A percentile compares a stretch with the other conserved stretches of the same genome.
phyloP scores from a whole-genome alignment of 1,284 basidiomycete genomes.

The Cystobasidium slooffiae region DNA sequence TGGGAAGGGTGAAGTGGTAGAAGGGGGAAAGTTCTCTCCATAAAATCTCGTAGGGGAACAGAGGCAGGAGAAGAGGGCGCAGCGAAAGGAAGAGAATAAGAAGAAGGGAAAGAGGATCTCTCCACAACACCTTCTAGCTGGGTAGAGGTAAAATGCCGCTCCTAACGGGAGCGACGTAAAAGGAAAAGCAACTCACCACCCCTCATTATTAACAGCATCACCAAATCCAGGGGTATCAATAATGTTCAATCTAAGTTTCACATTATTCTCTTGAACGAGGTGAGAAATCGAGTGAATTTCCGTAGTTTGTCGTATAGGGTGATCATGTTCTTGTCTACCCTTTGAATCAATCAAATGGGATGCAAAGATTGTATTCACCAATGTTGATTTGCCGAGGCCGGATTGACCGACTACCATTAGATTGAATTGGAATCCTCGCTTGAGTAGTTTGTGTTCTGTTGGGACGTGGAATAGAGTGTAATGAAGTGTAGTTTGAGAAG shows the following conservation, averaged over 20 bases:
- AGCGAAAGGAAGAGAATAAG: too few species aligned
- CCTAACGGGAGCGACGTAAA: background rate
- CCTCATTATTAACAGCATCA: conserved; percentile 98
- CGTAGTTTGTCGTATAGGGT: conserved; percentile 88
- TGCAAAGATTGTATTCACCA: conserved; percentile 99
- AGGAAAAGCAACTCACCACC: conserved; percentile 68
- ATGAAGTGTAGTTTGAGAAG: background rate
- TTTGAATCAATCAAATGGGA: conserved; percentile 97
- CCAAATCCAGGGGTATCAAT: conserved; percentile 99
- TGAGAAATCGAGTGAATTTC: conserved; percentile 95
- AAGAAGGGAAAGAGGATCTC: too few species aligned
- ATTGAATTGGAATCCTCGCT: conserved; percentile 99
- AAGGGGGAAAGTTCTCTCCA: too few species aligned
- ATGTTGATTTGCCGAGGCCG: conserved; percentile 95
- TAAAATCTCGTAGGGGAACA: too few species aligned
- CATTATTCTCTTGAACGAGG: conserved; percentile 95
- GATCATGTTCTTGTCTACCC: conserved; percentile 84
- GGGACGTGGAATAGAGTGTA: too few species aligned
- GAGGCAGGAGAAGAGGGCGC: too few species aligned
- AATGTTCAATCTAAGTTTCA: conserved; percentile 92
- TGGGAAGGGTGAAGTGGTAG: too few species aligned
- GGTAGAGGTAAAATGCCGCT: too few species aligned
- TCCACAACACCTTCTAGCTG: too few species aligned
- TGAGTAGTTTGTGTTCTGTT: conserved; percentile 96
- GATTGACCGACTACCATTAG: conserved; percentile 97